Conservation (phyloP, 345 rosid species). For the Murraya koenigii region DNA sequence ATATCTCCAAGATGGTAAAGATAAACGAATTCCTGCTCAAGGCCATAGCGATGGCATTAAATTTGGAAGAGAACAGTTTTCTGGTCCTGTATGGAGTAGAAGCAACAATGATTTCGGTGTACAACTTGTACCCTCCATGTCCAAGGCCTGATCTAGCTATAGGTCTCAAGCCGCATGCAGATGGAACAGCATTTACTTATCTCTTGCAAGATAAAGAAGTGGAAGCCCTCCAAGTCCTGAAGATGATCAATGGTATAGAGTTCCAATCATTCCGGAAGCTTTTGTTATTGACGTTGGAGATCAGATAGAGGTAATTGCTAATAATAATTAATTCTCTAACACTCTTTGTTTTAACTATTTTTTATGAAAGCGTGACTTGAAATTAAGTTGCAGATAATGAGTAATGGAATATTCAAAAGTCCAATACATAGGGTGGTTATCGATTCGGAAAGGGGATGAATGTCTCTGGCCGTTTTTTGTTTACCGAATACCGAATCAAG, state of each 20-base stretch:
- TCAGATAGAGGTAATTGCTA: constrained; percentile 43
- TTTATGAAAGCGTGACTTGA: not conserved
- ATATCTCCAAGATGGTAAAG: constrained; percentile 27
- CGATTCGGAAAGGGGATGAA: constrained; percentile 44
- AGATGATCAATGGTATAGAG: constrained; percentile 50
- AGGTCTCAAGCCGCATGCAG: constrained; percentile 59
- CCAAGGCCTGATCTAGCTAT: constrained; percentile 52
- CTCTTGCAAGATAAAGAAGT: constrained; percentile 56
- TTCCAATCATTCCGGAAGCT: constrained; percentile 45
- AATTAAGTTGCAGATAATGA: constrained; percentile 42
- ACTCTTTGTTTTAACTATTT: not conserved
- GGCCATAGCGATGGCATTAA: constrained; percentile 53
- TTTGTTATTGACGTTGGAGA: constrained; percentile 59
- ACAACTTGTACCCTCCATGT: constrained; percentile 62
- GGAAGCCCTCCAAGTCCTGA: constrained; percentile 50
- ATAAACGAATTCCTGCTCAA: constrained; percentile 33
- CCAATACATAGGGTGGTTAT: constrained; percentile 50
- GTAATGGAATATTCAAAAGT: constrained; percentile 69
- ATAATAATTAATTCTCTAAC: no score
- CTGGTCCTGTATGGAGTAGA: constrained; percentile 44
- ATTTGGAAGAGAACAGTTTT: constrained; percentile 46
- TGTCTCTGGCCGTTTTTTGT: constrained; percentile 50
- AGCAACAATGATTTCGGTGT: constrained; percentile 39
- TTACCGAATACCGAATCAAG: constrained; percentile 35
- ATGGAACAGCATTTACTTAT: constrained; percentile 56